Conservation (phyloP, 2,329 filamentous ascomycete species). For the Alternaria alternata region DNA sequence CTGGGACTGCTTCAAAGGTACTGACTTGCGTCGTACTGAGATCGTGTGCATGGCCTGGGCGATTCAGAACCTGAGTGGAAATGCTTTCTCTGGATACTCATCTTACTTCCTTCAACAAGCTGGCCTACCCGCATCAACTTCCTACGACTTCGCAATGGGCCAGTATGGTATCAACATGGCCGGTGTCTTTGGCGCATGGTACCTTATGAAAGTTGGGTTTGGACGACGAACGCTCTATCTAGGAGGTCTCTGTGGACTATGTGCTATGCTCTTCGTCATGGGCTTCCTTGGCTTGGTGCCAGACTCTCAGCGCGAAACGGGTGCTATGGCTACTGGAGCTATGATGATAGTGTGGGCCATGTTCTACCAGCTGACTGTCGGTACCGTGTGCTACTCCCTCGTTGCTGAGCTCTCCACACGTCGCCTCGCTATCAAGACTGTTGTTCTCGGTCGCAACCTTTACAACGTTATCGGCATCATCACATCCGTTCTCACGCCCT, state of each 20-base stretch:
- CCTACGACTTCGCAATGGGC: constrained; percentile 61
- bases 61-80: constrained; percentile 59
- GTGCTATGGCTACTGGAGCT: constrained; percentile 78
- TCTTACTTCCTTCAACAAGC: constrained; percentile 61
- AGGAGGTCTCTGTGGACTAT: constrained; percentile 74
- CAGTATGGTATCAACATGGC: constrained; percentile 76
- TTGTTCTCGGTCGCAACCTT: constrained; percentile 82
- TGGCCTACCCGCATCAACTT: constrained; percentile 53
- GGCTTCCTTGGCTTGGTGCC: constrained; percentile 83
- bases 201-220: constrained; percentile 76
- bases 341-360: constrained; percentile 69
- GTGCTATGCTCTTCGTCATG: constrained; percentile 79
- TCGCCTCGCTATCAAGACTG: constrained; percentile 88
- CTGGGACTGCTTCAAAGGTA: constrained; percentile 83
- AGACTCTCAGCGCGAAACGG: constrained; percentile 63
- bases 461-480: constrained; percentile 83
- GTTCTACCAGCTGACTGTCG: constrained; percentile 85
- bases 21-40: constrained; percentile 79
- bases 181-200: constrained; percentile 83
- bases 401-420: constrained; percentile 85
- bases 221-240: constrained; percentile 81
- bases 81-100: constrained; percentile 58
- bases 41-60: constrained; percentile 66
- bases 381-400: constrained; percentile 88
- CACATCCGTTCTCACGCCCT: constrained; percentile 82